Evolutionary conservation across 257 asterid species (phyloP).

Genomic region (Solanum sparsipilum): DNA sequence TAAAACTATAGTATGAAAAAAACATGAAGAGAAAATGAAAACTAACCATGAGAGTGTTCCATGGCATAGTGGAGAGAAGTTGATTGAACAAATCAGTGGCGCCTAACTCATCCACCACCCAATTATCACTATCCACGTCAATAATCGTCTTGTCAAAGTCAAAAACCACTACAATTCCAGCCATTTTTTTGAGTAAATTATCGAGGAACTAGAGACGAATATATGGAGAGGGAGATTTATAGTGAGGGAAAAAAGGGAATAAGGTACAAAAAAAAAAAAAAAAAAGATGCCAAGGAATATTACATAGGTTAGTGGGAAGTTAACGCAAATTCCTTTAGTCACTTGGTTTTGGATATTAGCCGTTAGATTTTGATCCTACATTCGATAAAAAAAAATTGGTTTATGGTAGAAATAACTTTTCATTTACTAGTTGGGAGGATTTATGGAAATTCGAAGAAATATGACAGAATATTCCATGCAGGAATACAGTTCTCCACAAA

Average conservation of each 20-base stretch:
- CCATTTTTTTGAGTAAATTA: neutral
- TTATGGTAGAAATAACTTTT: neutral
- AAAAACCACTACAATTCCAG: slow-evolving; percentile 10
- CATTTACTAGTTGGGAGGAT: neutral
- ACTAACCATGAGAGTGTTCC: slow-evolving; percentile 23
- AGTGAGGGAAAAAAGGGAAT: neutral
- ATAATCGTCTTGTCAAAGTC: slow-evolving; percentile 29
- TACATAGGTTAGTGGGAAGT: neutral
- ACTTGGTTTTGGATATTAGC: neutral
- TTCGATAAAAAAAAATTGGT: too few relatives aligned
- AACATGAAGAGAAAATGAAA: neutral
- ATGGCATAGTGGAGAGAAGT: slow-evolving; percentile 26
- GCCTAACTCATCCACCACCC: slow-evolving; percentile 20
- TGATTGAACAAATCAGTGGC: slow-evolving; percentile 16
- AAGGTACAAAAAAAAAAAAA: neutral
- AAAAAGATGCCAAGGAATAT: slow-evolving; percentile 48
- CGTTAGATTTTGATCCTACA: slow-evolving; percentile 16
- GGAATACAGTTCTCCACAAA: neutral
- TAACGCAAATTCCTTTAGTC: neutral
- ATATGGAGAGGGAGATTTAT: neutral
- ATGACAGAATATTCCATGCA: slow-evolving; percentile 6
- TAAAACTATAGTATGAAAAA: neutral
- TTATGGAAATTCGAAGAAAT: neutral
- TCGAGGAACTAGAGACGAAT: neutral
- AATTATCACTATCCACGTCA: slow-evolving; percentile 24